phyloP scores from a whole-genome alignment of 768 basidiomycete species.

The Termitomyces sp. region DNA sequence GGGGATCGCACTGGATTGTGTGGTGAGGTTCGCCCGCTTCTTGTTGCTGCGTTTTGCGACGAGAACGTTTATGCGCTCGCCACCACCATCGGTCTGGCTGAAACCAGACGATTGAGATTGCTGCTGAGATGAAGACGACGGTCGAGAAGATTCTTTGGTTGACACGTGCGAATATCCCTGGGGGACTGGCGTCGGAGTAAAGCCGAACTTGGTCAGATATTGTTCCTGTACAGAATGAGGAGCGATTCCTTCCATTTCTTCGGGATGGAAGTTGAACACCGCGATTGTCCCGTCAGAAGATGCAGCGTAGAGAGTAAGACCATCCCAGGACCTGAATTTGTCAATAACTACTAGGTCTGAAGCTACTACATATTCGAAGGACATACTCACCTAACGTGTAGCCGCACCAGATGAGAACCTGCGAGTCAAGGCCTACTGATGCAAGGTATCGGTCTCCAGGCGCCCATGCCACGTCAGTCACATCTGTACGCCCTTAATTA shows the following conservation, averaged over 20 bases:
- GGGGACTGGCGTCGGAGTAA: constrained; percentile 63
- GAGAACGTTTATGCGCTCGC: constrained; percentile 68
- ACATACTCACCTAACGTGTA: constrained; percentile 83
- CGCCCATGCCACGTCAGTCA: constrained; percentile 94
- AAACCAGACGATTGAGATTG: constrained; percentile 31
- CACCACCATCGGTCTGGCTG: constrained; percentile 35
- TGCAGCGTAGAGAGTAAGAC: constrained; percentile 87
- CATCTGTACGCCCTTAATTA: constrained; percentile 52
- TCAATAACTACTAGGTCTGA: constrained; percentile 6
- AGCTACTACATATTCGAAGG: constrained; percentile 2
- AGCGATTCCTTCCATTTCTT: constrained; percentile 81
- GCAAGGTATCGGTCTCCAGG: constrained; percentile 91
- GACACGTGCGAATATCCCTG: constrained; percentile 67
- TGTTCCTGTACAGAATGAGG: constrained; percentile 70
- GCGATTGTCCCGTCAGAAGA: constrained; percentile 96
- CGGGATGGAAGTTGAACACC: constrained; percentile 78
- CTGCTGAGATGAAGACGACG: constrained; percentile 34
- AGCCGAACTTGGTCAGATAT: constrained; percentile 82
- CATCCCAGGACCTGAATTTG: constrained; percentile 82
- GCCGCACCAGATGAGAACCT: constrained; percentile 93
- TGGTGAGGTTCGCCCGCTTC: constrained; percentile 46
- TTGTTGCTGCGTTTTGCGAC: constrained; percentile 73
- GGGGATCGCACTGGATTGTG: constrained; percentile 20
- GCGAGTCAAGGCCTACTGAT: constrained; percentile 90
- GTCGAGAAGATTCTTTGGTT: constrained; percentile 26